Conservation (phyloP, 2,329 filamentous ascomycete species). For the Colletotrichum nymphaeae region DNA sequence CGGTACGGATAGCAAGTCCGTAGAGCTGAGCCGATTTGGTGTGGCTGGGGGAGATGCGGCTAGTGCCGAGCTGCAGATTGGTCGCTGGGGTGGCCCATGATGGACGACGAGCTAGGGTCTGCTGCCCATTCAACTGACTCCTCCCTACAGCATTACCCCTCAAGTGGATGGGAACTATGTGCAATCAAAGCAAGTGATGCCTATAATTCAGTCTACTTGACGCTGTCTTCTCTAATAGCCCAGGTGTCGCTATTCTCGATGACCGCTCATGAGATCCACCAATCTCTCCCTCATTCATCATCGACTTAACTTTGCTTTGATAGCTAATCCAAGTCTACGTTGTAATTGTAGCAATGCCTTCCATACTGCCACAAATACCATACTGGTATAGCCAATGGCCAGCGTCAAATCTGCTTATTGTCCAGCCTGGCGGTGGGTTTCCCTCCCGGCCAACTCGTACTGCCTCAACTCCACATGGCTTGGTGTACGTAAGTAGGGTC, state of each 20-base stretch:
- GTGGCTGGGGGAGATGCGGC: neutral
- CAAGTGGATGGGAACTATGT: neutral
- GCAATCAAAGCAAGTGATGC: too few species aligned
- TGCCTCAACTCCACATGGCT: neutral
- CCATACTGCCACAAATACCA: neutral
- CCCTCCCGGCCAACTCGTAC: neutral
- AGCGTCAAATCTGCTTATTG: neutral
- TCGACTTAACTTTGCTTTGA: neutral
- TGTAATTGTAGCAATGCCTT: conserved; percentile 6
- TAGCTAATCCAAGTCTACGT: neutral
- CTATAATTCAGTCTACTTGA: neutral
- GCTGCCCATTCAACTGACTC: neutral
- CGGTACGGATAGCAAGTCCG: neutral
- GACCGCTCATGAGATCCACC: neutral
- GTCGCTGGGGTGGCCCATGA: neutral
- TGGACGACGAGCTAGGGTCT: neutral
- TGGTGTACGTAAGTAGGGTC: neutral
- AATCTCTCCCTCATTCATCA: neutral
- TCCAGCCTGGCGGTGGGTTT: neutral
- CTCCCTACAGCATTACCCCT: neutral
- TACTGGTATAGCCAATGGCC: neutral
- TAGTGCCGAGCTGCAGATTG: neutral
- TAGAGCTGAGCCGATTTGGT: neutral
- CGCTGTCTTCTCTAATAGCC: neutral
- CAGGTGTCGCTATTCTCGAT: neutral